phyloP scores from a whole-genome alignment of 805 yeast genomes.

The Wickerhamomyces hampshirensis region DNA sequence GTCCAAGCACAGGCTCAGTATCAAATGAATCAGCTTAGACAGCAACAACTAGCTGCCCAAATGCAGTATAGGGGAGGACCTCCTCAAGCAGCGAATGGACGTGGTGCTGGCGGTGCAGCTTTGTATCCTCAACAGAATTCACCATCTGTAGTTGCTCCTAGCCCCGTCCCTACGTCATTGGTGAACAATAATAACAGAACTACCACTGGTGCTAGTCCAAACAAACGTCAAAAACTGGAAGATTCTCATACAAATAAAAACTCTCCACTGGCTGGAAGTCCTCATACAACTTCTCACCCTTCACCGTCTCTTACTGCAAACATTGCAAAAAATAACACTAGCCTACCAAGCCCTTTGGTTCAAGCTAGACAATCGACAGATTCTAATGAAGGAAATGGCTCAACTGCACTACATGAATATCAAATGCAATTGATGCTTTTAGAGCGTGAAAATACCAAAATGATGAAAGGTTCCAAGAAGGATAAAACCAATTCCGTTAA shows the following conservation, averaged over 20 bases:
- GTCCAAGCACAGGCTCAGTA: constrained; percentile 38
- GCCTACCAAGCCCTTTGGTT: constrained; percentile 23
- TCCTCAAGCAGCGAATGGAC: constrained; percentile 28
- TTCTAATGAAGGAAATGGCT: constrained; percentile 7
- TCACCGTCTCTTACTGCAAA: constrained; percentile 7
- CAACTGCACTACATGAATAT: constrained; percentile 67
- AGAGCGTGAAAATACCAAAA: constrained; percentile 71
- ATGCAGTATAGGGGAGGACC: constrained; percentile 27
- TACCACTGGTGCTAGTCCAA: constrained; percentile 13
- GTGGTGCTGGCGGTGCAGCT: background rate
- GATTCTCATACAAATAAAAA: constrained; percentile 6
- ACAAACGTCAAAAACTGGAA: constrained; percentile 19
- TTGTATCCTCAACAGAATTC: constrained; percentile 1
- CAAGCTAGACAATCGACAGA: background rate
- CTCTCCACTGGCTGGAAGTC: constrained; percentile 9
- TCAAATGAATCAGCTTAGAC: constrained; percentile 47
- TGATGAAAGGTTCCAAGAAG: constrained; percentile 49
- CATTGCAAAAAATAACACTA: constrained; percentile 10
- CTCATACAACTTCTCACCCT: constrained; percentile 7
- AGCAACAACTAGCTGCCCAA: constrained; percentile 29
- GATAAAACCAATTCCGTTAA: constrained; percentile 14
- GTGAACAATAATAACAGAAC: constrained; percentile 4
- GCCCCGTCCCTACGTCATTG: constrained; percentile 2
- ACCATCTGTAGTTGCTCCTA: constrained; percentile 21
- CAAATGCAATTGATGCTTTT: constrained; percentile 72